Evolutionary conservation across 1,139 yeast species (phyloP), one percentile per base, ranked within the genome.

Genomic region (Geotrichum histeridarum): DNA sequence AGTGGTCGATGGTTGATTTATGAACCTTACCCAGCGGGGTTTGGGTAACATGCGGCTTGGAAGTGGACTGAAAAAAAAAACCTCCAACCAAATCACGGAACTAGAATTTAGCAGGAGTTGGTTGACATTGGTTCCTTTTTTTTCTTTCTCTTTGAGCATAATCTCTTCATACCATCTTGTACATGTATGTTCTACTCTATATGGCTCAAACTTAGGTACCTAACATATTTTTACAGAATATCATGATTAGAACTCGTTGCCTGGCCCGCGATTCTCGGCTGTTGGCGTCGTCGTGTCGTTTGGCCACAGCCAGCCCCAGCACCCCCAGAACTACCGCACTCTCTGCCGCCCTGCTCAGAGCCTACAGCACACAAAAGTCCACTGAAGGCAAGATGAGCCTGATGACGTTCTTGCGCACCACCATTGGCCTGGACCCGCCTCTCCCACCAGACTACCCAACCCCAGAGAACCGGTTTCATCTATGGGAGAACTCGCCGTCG

Each of bases 401-500:
- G 50, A 52, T 60, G 47, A 58, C 60, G 36, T 77, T 80, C 60
- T 74, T 81, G 41, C 73, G 83, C 61, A 78, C 78, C 56, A 83
- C 83, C 0, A 69, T 82, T 35, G 84, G 86, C 22, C 67, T 82
- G 64, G 86, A 82, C 59, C 83, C 83, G 2, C 83, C 84, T 31
- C 74, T 80, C 14, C 78, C 83, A 0, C 81, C 81, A 43, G 80
- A 79, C 61, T 80, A 76, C 41, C 90, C 89, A 30, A 81, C 86
- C 0, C 76, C 76, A 18, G 85, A 80, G 63, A 83, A 83, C 69
- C 73, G 89, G 62, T 84, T 86, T 67, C 86, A 82, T 64, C 79
- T 81, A 30, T 91, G 98, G 96, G 98, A 91, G 65, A 84, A 86
- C 60, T 88, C 96, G 1, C 98, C 98, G 1, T 80, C 84, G 42